Evolutionary conservation across 768 basidiomycete species (phyloP).

Genomic region (Butyriboletus loyo): DNA sequence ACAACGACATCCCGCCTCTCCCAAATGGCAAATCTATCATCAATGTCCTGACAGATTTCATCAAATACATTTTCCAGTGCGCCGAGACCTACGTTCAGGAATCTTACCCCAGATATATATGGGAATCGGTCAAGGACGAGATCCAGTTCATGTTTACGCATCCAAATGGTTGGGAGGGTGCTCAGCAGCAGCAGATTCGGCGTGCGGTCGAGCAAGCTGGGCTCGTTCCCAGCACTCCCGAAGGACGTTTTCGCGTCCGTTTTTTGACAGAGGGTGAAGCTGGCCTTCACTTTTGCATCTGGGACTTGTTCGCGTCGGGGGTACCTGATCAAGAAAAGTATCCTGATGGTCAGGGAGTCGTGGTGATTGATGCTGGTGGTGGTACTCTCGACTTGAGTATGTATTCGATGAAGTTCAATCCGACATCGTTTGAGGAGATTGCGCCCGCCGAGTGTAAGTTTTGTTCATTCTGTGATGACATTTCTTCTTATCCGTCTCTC

Average conservation of each 20-base stretch:
- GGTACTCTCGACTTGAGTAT: constrained; percentile 40
- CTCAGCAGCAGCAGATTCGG: constrained; percentile 52
- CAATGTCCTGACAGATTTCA: constrained; percentile 43
- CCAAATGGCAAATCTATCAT: constrained; percentile 37
- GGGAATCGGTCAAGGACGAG: constrained; percentile 38
- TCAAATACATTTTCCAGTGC: constrained; percentile 43
- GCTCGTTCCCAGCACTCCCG: constrained; percentile 39
- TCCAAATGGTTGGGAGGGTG: constrained; percentile 63
- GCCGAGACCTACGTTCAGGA: constrained; percentile 43
- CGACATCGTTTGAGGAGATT: constrained; percentile 36
- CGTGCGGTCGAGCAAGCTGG: constrained; percentile 49
- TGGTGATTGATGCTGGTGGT: constrained; percentile 50
- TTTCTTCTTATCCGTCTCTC: neutral
- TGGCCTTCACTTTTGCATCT: constrained; percentile 52
- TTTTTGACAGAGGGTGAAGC: constrained; percentile 64
- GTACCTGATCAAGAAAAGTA: constrained; percentile 1
- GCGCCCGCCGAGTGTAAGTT: constrained; percentile 29
- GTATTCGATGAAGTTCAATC: constrained; percentile 35
- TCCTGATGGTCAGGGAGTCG: constrained; percentile 30
- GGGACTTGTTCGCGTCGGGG: constrained; percentile 25
- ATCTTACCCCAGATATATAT: constrained; percentile 40
- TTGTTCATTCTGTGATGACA: neutral
- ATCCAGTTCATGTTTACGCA: constrained; percentile 54
- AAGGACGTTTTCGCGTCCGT: constrained; percentile 40
- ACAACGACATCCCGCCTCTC: constrained; percentile 36